Evolutionary conservation across 78 protist genomes (phyloP).

Genomic region (Dictyostelium capitatum): DNA sequence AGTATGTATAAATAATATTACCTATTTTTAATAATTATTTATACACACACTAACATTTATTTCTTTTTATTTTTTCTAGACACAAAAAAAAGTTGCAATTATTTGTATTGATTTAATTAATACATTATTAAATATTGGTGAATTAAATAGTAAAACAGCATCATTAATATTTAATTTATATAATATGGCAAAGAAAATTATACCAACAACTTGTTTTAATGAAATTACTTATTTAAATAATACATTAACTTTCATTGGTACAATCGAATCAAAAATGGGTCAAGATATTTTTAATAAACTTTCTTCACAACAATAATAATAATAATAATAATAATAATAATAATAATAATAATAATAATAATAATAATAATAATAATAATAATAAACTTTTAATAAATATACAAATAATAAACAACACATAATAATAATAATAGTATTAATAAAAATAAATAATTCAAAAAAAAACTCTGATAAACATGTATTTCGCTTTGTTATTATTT

Average conservation of each 20-base stretch:
- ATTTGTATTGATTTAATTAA: constrained; percentile 68
- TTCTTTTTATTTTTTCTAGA: neutral
- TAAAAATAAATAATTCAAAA: too few relatives aligned
- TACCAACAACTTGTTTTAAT: constrained; percentile 28
- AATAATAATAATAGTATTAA: too few relatives aligned
- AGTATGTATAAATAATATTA: constrained; percentile 37
- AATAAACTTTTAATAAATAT: too few relatives aligned
- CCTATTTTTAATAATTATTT: neutral
- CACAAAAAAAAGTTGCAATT: constrained; percentile 66
- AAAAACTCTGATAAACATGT: too few relatives aligned
- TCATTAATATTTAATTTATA: constrained; percentile 70
- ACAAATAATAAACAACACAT: too few relatives aligned
- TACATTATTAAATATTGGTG: constrained; percentile 38
- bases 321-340: neutral
- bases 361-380: too few relatives aligned
- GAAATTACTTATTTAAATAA: constrained; percentile 53
- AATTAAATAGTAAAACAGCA: constrained; percentile 64
- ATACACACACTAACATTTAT: too few relatives aligned
- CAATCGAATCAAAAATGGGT: constrained; percentile 32
- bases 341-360: too few relatives aligned
- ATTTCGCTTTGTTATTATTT: too few relatives aligned
- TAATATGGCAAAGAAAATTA: constrained; percentile 65
- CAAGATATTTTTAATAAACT: constrained; percentile 46
- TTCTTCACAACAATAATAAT: neutral
- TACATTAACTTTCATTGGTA: constrained; percentile 33